Base-by-base conservation (phyloP, 140 eudicot genomes). In the Senecio squalidus region DNA sequence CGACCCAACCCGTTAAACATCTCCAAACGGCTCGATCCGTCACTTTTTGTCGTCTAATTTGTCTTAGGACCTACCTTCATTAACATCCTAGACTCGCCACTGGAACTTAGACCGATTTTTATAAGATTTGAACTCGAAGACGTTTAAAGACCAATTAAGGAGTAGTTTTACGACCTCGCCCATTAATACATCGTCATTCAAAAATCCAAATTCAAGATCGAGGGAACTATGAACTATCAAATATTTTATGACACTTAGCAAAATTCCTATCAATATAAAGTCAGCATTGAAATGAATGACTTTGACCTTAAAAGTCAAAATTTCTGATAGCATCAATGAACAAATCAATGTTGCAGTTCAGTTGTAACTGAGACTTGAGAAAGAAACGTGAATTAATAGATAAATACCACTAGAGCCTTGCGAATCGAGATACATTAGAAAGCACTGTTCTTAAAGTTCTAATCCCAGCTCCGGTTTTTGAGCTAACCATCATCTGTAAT, bases 401-500 rank as follows among this genome's bases (percentile, higher is more conserved):
- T 14, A 63, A 38, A 71, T 64, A 55, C 38, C 38, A 47, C 73
- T 80, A 90, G 15, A 73, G 71, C 75, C 74, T 77, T 10, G 74
- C 80, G 43, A 91, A 83, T 25, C 88, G 79, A 60, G 85, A 90
- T 62, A 85, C 64, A 61, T 76, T 86, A 56, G 79, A 73, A 34
- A 91, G 94, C 49, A 72, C 91, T 14, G 91, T 83, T 78, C 98
- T 86, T 60, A 91, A 73, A 69, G 84, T 70, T 78, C 94, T 67
- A 36, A 91, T 78, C 28, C 98, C 98, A 39, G 95, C 98, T 48
- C 98, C 94, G 10, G 95, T 63, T 76, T 74, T 91, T 20, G 95
- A 86, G 86, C 98, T 91, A 50, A 80, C 88, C 95, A 91, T 90
- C 97, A 90, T 86, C 97, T 90, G 85, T 69, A 80, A 27, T 44